These are phyloP conservation scores for Nemania bipapillata DNA, from an alignment of 2,329 filamentous ascomycete genomes.

Conservation along the genomic window DNA sequence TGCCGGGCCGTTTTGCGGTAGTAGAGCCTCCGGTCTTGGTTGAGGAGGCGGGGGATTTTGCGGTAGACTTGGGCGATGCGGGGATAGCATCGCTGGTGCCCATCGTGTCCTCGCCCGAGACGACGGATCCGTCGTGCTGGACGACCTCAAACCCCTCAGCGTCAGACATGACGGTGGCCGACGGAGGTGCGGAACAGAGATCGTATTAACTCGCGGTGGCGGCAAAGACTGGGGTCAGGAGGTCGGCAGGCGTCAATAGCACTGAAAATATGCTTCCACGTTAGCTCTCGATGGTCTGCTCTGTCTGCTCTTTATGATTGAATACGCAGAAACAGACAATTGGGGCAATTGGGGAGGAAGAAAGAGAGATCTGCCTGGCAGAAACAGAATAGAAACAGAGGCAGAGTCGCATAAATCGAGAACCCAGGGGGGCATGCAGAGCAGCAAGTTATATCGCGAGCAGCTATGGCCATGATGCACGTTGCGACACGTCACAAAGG, in stretches of 20 bases:
- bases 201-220: slow-evolving; percentile 8
- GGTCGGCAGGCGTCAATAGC: slow-evolving; percentile 20
- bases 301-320: slow-evolving; percentile 13
- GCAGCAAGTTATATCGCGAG: slow-evolving; percentile 27
- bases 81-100: slow-evolving; percentile 41
- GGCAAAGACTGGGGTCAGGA: slow-evolving; percentile 24
- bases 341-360: slow-evolving; percentile 23
- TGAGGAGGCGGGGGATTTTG: slow-evolving; percentile 49
- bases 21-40: slow-evolving; percentile 52
- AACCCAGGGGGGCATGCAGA: slow-evolving; percentile 19
- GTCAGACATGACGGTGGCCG: slow-evolving; percentile 57
- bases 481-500: slow-evolving; percentile 50
- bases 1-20: slow-evolving; percentile 54
- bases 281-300: slow-evolving; percentile 34
- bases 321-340: slow-evolving; percentile 27
- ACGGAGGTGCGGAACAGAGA: slow-evolving; percentile 2
- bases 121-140: slow-evolving; percentile 57
- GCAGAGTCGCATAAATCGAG: slow-evolving; percentile 38
- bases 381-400: background rate
- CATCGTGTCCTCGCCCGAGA: slow-evolving; percentile 52
- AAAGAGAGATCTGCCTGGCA: background rate
- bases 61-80: slow-evolving; percentile 47
- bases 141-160: slow-evolving; percentile 59
- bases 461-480: slow-evolving; percentile 42
- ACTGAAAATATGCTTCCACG: slow-evolving; percentile 28